A percentile compares a stretch with the other conserved stretches of the same genome.
phyloP scores from a whole-genome alignment of 1,284 basidiomycete genomes.

The Kwoniella shivajii region DNA sequence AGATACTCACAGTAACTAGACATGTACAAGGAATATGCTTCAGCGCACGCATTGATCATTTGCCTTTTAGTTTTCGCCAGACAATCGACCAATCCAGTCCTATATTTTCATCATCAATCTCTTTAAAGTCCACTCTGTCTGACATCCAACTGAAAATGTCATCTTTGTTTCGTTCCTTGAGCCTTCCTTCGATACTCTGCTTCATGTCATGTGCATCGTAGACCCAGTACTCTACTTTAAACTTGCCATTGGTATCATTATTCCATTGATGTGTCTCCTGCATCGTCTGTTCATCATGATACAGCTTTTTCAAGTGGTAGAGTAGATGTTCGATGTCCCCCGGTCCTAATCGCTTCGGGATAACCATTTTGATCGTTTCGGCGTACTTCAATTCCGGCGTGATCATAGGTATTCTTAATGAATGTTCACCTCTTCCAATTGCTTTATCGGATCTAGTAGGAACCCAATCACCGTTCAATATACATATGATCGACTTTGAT shows the following conservation, averaged over 20 bases:
- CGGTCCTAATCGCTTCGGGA: background rate
- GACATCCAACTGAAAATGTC: background rate
- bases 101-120: background rate
- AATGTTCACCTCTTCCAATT: background rate
- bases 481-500: background rate
- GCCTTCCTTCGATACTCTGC: background rate
- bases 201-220: too few relatives aligned
- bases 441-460: background rate
- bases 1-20: too few relatives aligned
- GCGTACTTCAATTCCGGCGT: background rate
- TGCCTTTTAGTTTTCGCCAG: background rate
- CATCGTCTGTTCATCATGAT: background rate
- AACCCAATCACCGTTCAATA: background rate
- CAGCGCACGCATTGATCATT: background rate
- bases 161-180: background rate
- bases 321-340: background rate
- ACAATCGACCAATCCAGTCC: background rate
- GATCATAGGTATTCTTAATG: background rate
- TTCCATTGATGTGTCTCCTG: background rate
- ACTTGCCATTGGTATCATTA: too few relatives aligned
- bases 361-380: background rate
- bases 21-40: too few relatives aligned
- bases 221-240: too few relatives aligned
- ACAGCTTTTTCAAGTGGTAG: background rate
- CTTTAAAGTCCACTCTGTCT: background rate